Conservation (phyloP, 129 eudicot species). For the Arctium minus region DNA sequence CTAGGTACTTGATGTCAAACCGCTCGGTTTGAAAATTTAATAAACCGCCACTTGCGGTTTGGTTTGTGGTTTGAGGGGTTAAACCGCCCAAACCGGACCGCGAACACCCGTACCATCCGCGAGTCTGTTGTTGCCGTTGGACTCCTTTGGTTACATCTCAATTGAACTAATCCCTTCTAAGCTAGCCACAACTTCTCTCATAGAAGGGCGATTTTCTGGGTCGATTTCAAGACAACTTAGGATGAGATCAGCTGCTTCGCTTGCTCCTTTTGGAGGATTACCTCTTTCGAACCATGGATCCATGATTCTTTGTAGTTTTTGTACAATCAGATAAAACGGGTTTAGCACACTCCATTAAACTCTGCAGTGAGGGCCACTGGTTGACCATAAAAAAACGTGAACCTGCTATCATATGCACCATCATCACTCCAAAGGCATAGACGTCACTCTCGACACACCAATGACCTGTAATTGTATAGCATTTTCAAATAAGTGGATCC, state of each 20-base stretch:
- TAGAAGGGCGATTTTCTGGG: constrained; percentile 35
- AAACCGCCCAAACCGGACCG: no score
- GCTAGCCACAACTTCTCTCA: constrained; percentile 32
- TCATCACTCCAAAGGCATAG: constrained; percentile 39
- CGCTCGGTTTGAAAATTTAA: no score
- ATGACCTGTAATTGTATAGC: constrained; percentile 20
- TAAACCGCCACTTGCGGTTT: no score
- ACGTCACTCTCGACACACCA: constrained; percentile 36
- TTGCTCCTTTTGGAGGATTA: constrained; percentile 23
- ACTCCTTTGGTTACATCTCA: neutral
- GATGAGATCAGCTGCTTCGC: constrained; percentile 16
- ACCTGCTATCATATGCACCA: constrained; percentile 35
- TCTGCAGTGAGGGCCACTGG: neutral
- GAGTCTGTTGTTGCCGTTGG: neutral
- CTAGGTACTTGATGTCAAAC: no score
- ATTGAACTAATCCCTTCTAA: constrained; percentile 15
- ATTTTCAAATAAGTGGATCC: neutral
- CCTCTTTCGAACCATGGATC: constrained; percentile 29
- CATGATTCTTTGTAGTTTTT: constrained; percentile 23
- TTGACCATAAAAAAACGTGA: neutral
- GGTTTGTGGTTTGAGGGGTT: no score
- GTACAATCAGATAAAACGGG: constrained; percentile 1
- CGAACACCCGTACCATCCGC: no score
- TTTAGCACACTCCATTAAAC: constrained; percentile 18
- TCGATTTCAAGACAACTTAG: constrained; percentile 21